Conservation (phyloP, 495 filamentous ascomycete species). For the Lepidopterella palustris region DNA sequence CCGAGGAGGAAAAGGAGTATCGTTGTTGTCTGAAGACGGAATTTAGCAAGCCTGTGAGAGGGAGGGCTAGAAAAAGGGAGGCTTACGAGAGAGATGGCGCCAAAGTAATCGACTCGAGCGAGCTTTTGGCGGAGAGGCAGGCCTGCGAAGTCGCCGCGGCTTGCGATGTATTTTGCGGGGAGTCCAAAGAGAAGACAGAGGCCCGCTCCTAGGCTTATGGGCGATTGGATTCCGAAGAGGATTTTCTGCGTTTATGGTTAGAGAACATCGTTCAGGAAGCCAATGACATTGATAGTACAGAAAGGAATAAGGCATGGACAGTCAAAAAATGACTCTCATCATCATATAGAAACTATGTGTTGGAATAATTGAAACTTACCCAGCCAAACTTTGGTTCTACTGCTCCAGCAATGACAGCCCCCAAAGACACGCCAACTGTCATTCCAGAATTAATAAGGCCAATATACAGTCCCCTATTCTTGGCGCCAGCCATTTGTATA, state of each 20-base stretch:
- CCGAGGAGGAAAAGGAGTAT: slow-evolving; percentile 61
- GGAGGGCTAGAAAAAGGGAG: background rate
- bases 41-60: too few species aligned
- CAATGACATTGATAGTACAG: background rate
- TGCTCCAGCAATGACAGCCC: slow-evolving; percentile 63
- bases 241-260: slow-evolving; percentile 44
- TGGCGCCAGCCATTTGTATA: slow-evolving; percentile 57
- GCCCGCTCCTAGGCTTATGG: slow-evolving; percentile 50
- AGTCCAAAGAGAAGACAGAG: slow-evolving; percentile 46
- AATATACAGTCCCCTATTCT: slow-evolving; percentile 60
- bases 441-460: slow-evolving; percentile 61
- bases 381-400: slow-evolving; percentile 58
- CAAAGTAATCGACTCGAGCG: slow-evolving; percentile 60
- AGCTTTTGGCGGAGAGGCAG: slow-evolving; percentile 41
- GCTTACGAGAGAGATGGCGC: slow-evolving; percentile 53
- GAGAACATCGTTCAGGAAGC: too few species aligned
- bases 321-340: background rate
- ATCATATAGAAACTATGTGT: background rate
- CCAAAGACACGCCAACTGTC: slow-evolving; percentile 62
- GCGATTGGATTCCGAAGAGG: slow-evolving; percentile 62
- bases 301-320: background rate
- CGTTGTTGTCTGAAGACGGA: slow-evolving; percentile 42
- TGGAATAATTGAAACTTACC: slow-evolving; percentile 44
- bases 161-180: slow-evolving; percentile 28
- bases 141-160: slow-evolving; percentile 28